phyloP scores from a whole-genome alignment of 164 flowering plant genomes.

The Nymphaea colorata region DNA sequence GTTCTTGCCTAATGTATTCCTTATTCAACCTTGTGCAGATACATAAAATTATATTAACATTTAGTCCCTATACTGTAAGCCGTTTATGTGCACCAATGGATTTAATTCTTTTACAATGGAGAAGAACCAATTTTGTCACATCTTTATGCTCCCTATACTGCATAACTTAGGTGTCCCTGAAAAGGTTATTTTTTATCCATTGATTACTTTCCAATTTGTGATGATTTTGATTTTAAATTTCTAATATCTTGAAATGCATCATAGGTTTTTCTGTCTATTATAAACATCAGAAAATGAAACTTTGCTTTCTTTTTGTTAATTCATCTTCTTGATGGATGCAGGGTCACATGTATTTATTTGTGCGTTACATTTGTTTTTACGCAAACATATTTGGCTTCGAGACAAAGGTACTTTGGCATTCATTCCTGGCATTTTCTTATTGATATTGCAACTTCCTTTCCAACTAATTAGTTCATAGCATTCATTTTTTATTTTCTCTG shows the following conservation, averaged over 20 bases:
- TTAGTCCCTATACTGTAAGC: neutral
- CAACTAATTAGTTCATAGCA: neutral
- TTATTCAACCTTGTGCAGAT: too few relatives aligned
- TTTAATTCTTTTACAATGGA: neutral
- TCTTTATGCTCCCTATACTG: neutral
- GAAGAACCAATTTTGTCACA: neutral
- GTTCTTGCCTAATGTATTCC: too few relatives aligned
- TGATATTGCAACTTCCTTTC: too few relatives aligned
- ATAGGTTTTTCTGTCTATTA: neutral
- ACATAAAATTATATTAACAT: neutral
- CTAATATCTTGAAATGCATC: neutral
- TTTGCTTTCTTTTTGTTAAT: neutral
- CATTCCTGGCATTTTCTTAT: too few relatives aligned
- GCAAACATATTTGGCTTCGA: slow-evolving; percentile 97
- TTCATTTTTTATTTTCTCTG: neutral
- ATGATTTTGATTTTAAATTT: too few relatives aligned
- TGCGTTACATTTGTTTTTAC: slow-evolving; percentile 72
- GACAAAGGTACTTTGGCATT: slow-evolving; percentile 55
- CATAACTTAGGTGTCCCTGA: neutral
- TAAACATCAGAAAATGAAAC: neutral
- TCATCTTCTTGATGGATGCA: slow-evolving; percentile 22
- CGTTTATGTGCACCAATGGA: neutral
- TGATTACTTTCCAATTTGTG: neutral
- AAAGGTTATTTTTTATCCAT: neutral
- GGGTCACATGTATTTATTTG: slow-evolving; percentile 96